phyloP scores from a whole-genome alignment of 768 basidiomycete species.

The Termitomyces sp. region DNA sequence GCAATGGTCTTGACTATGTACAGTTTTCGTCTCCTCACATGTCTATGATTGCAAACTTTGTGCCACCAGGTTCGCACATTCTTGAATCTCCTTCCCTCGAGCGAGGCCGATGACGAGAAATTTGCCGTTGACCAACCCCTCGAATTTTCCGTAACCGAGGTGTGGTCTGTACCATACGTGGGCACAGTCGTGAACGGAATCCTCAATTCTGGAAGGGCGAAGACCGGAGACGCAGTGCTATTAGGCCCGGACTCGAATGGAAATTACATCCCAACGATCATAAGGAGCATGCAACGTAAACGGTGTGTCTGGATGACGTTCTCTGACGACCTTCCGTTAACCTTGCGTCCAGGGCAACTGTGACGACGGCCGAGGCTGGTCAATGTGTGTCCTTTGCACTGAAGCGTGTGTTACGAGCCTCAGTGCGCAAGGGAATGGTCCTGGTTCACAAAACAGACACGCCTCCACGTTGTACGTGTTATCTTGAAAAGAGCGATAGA shows the following conservation, averaged over 20 bases:
- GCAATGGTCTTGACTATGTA: conserved; percentile 83
- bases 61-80: conserved; percentile 72
- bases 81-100: conserved; percentile 87
- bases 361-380: conserved; percentile 87
- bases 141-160: conserved; percentile 86
- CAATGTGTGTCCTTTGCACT: conserved; percentile 93
- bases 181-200: conserved; percentile 86
- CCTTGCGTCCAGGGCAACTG: conserved; percentile 57
- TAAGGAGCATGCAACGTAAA: conserved; percentile 95
- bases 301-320: conserved; percentile 42
- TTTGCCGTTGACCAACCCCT: conserved; percentile 78
- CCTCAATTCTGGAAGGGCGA: conserved; percentile 70
- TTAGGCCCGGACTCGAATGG: conserved; percentile 94
- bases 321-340: neutral
- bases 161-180: conserved; percentile 87
- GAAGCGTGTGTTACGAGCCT: conserved; percentile 79
- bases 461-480: conserved; percentile 67
- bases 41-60: neutral
- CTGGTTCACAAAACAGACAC: conserved; percentile 77
- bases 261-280: conserved; percentile 72
- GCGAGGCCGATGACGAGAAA: conserved; percentile 79
- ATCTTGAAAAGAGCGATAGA: neutral
- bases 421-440: conserved; percentile 94
- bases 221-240: conserved; percentile 77
- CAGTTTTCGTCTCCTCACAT: conserved; percentile 15